Conservation (phyloP, 305 asterid genomes). For the Fraxinus baroniana region DNA sequence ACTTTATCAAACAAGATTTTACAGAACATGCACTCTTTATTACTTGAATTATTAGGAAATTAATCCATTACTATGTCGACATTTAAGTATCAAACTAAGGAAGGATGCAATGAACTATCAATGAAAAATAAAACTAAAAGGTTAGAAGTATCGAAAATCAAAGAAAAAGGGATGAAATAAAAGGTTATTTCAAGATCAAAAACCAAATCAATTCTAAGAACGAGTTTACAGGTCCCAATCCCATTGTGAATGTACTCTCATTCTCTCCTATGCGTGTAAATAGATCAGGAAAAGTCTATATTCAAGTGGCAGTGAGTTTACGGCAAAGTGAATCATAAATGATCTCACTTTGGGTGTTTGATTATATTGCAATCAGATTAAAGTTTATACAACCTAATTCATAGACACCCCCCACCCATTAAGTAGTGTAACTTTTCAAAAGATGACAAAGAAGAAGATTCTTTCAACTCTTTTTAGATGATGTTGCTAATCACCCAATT, state of each 20-base stretch:
- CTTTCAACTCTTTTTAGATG: background rate
- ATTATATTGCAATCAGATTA: too few species aligned
- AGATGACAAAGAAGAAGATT: background rate
- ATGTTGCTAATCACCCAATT: background rate
- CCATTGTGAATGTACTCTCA: background rate
- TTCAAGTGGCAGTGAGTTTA: background rate
- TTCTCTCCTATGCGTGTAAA: background rate
- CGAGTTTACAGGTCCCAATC: background rate
- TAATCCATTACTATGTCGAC: background rate
- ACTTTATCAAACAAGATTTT: background rate
- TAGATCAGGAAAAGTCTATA: background rate
- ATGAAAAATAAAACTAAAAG: background rate
- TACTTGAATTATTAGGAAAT: background rate
- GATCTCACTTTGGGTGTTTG: background rate
- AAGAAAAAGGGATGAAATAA: background rate
- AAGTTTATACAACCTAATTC: background rate
- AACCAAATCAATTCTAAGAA: background rate
- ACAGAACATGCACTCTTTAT: background rate
- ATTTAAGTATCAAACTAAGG: background rate
- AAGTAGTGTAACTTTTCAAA: background rate
- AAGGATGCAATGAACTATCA: background rate
- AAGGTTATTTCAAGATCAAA: background rate
- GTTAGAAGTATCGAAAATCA: background rate
- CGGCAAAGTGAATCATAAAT: background rate
- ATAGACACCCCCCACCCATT: background rate